Percentiles rank a stretch among this genome's conserved stretches.
Conservation (phyloP, 2,329 filamentous ascomycete species). For the Magnaporthiopsis incrustans region DNA sequence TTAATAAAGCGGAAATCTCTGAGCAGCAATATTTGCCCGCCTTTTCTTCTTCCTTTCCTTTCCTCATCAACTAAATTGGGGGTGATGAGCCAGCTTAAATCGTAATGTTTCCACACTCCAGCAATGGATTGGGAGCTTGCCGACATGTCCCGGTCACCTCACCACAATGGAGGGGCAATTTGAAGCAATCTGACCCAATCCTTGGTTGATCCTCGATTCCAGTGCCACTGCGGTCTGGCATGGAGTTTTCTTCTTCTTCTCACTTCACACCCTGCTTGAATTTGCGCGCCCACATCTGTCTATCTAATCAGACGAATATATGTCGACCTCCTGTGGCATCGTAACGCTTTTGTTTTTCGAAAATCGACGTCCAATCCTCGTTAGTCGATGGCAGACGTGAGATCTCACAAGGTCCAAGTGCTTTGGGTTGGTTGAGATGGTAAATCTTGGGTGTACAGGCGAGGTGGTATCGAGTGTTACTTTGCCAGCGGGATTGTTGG, state of each 20-base stretch:
- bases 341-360: background rate
- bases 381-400: too few relatives aligned
- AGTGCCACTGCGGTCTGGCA: conserved; percentile 13
- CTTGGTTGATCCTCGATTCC: conserved; percentile 25
- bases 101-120: conserved; percentile 44
- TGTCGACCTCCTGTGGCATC: background rate
- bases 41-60: conserved; percentile 27
- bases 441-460: too few relatives aligned
- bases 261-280: background rate
- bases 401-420: too few relatives aligned
- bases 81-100: conserved; percentile 63
- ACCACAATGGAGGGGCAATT: conserved; percentile 57
- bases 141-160: conserved; percentile 57
- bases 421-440: too few relatives aligned
- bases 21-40: conserved; percentile 9
- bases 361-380: too few relatives aligned
- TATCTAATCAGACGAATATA: background rate
- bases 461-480: too few relatives aligned
- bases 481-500: too few relatives aligned
- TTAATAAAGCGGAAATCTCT: background rate
- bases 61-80: conserved; percentile 70
- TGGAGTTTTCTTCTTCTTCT: background rate
- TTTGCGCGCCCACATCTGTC: background rate
- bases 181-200: conserved; percentile 55
- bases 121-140: conserved; percentile 41